phyloP scores from a whole-genome alignment of 805 yeast species.

The Maudiozyma serrabonitensis region DNA sequence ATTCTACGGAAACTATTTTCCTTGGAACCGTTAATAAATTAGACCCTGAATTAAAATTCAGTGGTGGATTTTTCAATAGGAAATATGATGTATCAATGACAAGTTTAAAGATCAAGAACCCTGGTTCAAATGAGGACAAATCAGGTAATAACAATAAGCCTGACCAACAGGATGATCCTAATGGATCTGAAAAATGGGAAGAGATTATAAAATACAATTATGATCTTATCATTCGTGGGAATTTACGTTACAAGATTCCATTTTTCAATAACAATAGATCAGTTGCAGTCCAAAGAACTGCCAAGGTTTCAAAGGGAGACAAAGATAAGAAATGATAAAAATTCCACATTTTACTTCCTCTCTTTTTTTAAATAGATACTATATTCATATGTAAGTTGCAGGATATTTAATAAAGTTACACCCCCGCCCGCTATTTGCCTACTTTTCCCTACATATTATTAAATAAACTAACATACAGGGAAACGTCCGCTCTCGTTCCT shows the following conservation, averaged over 20 bases:
- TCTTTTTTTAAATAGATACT: too few species aligned
- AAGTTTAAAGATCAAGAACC: constrained; percentile 61
- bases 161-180: constrained; percentile 18
- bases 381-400: too few species aligned
- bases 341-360: too few species aligned
- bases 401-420: too few species aligned
- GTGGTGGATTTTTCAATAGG: constrained; percentile 67
- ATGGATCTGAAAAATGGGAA: constrained; percentile 54
- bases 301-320: constrained; percentile 30
- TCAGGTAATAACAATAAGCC: constrained; percentile 14
- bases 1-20: constrained; percentile 48
- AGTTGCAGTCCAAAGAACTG: constrained; percentile 50
- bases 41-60: constrained; percentile 65
- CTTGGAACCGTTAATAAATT: constrained; percentile 59
- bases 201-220: constrained; percentile 69
- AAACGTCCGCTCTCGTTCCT: too few species aligned
- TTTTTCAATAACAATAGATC: constrained; percentile 44
- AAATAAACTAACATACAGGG: background rate
- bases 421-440: too few species aligned
- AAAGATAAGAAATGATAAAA: background rate
- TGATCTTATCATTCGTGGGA: constrained; percentile 76
- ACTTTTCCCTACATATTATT: too few species aligned
- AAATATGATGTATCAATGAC: constrained; percentile 51
- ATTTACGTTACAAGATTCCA: constrained; percentile 67
- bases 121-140: constrained; percentile 41